Evolutionary conservation across 495 filamentous ascomycete species (phyloP).

Genomic region (Aspergillus saccharolyticus): DNA sequence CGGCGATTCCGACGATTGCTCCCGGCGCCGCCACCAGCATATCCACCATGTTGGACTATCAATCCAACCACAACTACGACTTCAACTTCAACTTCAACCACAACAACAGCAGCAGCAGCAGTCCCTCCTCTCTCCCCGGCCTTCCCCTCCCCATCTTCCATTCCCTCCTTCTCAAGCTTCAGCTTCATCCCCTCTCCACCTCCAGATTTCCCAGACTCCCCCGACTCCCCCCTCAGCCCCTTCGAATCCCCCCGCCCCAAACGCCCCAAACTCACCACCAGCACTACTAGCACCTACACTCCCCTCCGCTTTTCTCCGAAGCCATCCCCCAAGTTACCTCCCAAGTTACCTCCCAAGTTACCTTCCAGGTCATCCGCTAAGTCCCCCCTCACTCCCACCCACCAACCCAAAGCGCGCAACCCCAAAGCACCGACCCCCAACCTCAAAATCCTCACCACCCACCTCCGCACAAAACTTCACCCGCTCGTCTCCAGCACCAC

Average conservation of each 20-base stretch:
- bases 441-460: not conserved
- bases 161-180: not conserved
- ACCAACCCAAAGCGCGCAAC: conserved; percentile 14
- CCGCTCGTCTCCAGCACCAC: conserved; percentile 45
- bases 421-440: too few species aligned
- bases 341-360: too few species aligned
- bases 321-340: too few species aligned
- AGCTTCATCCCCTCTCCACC: not conserved
- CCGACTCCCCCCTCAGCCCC: not conserved
- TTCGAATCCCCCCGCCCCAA: not conserved
- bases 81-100: too few species aligned
- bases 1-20: not conserved
- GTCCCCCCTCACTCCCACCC: conserved; percentile 6
- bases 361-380: too few species aligned
- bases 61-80: too few species aligned
- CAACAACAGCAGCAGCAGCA: not conserved
- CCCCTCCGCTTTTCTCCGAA: too few species aligned
- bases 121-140: not conserved
- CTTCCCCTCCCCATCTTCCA: not conserved
- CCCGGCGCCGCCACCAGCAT: not conserved
- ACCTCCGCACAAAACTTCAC: conserved; percentile 31
- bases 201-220: not conserved
- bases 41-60: too few species aligned
- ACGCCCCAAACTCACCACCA: not conserved
- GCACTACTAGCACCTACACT: conserved; percentile 11